A percentile compares a stretch with the other conserved stretches of the same genome.
Evolutionary conservation across 495 filamentous ascomycete genomes (phyloP).

Genomic region (Chaetomium fimeti): DNA sequence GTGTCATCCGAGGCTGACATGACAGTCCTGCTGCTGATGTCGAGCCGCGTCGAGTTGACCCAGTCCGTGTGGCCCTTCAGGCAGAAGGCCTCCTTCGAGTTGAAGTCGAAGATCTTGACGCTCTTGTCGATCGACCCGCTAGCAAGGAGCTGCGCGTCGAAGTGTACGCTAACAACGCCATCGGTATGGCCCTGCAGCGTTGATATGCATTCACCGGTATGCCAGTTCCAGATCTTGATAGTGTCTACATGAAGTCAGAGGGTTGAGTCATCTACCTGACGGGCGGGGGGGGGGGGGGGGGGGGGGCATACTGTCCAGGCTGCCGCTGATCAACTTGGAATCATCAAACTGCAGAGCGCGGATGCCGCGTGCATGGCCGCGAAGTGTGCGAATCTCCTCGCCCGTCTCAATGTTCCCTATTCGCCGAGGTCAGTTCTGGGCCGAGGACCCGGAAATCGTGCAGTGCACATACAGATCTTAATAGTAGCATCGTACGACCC

Average conservation of each 20-base stretch:
- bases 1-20: constrained; percentile 93
- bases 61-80: constrained; percentile 86
- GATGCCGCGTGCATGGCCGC: constrained; percentile 77
- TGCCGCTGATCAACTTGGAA: constrained; percentile 55
- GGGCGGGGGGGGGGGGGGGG: background rate
- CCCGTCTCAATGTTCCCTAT: constrained; percentile 79
- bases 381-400: constrained; percentile 76
- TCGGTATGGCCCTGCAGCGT: constrained; percentile 73
- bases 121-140: constrained; percentile 86
- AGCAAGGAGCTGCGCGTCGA: constrained; percentile 75
- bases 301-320: constrained; percentile 32
- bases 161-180: constrained; percentile 82
- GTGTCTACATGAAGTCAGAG: constrained; percentile 44
- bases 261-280: background rate
- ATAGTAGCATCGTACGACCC: constrained; percentile 94
- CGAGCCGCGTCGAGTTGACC: constrained; percentile 89
- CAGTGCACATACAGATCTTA: constrained; percentile 66
- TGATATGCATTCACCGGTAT: constrained; percentile 82
- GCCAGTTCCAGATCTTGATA: constrained; percentile 94
- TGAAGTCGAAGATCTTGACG: constrained; percentile 92
- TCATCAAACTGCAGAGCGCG: constrained; percentile 92
- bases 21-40: constrained; percentile 74
- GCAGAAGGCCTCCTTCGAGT: constrained; percentile 71
- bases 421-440: constrained; percentile 4
- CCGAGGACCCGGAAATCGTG: background rate